Evolutionary conservation across 139 green algal genomes (phyloP), one percentile per base, ranked within the genome.

Genomic region (Pseudopediastrum boryanum): DNA sequence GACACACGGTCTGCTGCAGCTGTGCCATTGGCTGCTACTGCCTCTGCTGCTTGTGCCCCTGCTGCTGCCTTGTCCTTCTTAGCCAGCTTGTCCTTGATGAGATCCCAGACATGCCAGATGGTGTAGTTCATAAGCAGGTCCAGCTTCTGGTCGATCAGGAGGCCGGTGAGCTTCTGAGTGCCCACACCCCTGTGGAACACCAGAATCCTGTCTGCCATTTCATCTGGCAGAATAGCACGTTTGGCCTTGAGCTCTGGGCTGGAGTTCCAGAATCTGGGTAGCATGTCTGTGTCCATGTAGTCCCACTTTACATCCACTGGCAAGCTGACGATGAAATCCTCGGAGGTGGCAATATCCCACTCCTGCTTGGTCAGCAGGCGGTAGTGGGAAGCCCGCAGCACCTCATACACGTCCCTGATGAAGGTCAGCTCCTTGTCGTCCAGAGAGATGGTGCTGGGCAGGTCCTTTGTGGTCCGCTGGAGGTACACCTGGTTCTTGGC

Each of bases 111-210:
- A 3, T 23, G 38, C 13, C 44, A 12, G 3, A 75, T 2, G 4
- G 64, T 71, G 64, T 71, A 71, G 39, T 71, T 48, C 21, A 90
- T 73, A 42, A 94, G 71, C 56, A 95, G 83, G 73, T 96, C 90
- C n/a, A 95, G 80, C 79, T 96, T 96, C 58, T 94, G 82, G 10
- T 75, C 67, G 63, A 95, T 89, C 52, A 93, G 93, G 42, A 85
- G 58, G 8, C 89, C 92, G 42, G 80, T 75, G 54, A 83, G 46
- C 59, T 35, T 83, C 10, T 76, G 77, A 25, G 77, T 61, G 9
- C 78, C 75, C 2, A 89, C 65, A 41, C 89, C 87, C 9, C 90
- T 80, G 77, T 94, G 87, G 84, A 93, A 93, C 39, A 95, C 77
- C 46, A 95, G 72, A 66, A 93, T 89, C 39, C 79, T 69, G 59